Conservation (phyloP, 306 rosid genomes). For the apple (Malus domestica) region DNA sequence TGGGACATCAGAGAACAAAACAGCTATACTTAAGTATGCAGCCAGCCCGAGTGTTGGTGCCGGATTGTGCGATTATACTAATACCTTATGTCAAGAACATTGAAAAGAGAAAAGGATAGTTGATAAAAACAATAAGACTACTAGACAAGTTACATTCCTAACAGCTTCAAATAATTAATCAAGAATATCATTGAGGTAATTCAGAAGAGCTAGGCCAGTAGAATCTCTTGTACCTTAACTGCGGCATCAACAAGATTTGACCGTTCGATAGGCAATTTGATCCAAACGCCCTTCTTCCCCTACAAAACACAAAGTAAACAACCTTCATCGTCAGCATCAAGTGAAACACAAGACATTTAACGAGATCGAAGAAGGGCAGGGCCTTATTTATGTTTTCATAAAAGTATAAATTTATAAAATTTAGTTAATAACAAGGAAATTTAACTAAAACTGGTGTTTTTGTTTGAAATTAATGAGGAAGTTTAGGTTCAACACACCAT, state of each 20-base stretch:
- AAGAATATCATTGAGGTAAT: neutral
- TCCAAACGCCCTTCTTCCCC: slow-evolving; percentile 89
- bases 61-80: neutral
- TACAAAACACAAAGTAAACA: slow-evolving; percentile 7
- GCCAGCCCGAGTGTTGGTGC: neutral
- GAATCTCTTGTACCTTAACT: slow-evolving; percentile 39
- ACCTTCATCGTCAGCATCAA: neutral
- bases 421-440: no score
- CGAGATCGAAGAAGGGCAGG: neutral
- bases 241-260: slow-evolving; percentile 54
- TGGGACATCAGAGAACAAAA: neutral
- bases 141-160: neutral
- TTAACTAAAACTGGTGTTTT: no score
- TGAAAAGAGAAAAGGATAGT: neutral
- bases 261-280: slow-evolving; percentile 49
- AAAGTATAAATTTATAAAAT: no score
- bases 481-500: no score
- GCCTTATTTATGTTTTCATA: no score
- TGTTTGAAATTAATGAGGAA: no score
- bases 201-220: neutral
- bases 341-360: neutral
- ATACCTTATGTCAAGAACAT: neutral
- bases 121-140: neutral
- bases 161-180: neutral
- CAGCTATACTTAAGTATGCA: neutral